Conservation (phyloP, 192 early-diverging fungal species). For the Linnemannia exigua region DNA sequence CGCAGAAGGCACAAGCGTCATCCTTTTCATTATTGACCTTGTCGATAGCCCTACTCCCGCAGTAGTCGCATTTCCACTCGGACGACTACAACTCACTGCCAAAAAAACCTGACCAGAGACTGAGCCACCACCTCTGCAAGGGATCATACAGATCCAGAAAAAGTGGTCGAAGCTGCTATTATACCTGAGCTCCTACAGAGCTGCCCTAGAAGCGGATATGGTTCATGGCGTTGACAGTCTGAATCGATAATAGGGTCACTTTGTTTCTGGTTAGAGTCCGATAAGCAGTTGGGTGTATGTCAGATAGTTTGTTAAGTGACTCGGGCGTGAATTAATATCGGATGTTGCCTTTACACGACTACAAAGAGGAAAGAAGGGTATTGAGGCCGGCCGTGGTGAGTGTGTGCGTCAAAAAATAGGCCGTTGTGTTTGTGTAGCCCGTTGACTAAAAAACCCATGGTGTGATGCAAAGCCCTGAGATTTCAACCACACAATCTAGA, state of each 20-base stretch:
- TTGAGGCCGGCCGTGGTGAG: no score
- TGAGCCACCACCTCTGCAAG: background rate
- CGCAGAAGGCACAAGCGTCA: background rate
- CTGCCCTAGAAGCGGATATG: conserved; percentile 19
- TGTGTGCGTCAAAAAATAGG: no score
- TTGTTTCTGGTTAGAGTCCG: background rate
- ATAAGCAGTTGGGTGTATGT: conserved; percentile 20
- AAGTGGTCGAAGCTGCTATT: background rate
- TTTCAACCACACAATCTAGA: no score
- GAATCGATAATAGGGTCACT: background rate
- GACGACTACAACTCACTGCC: background rate
- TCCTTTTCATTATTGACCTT: no score
- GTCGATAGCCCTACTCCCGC: no score
- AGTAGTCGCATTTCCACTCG: no score
- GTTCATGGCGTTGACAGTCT: background rate
- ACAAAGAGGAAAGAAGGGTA: background rate
- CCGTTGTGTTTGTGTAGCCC: no score
- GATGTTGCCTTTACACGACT: conserved; percentile 30
- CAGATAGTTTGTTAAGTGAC: conserved; percentile 19
- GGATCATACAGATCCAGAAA: no score
- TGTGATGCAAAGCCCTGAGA: conserved; percentile 29
- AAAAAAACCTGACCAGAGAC: conserved; percentile 29
- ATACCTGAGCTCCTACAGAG: conserved; percentile 36
- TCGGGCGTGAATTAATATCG: conserved; percentile 1
- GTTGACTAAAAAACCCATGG: no score